phyloP scores from a whole-genome alignment of 768 basidiomycete species.

The Tulasnella sp. region DNA sequence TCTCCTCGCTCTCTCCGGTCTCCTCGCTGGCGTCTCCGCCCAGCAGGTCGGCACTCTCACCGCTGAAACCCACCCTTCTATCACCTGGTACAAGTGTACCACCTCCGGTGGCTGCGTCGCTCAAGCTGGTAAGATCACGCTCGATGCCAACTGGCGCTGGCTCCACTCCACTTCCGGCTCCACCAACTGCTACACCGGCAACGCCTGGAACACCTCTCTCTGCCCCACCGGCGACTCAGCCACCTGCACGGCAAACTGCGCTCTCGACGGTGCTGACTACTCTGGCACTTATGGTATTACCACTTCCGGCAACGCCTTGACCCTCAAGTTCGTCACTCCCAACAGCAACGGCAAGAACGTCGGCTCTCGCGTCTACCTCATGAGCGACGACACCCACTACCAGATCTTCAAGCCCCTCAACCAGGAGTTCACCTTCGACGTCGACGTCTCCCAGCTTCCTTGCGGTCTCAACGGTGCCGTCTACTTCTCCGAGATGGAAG shows the following conservation, averaged over 20 bases:
- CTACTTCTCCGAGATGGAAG: conserved; percentile 59
- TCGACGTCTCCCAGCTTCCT: conserved; percentile 54
- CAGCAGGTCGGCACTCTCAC: conserved; percentile 51
- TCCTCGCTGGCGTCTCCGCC: conserved; percentile 22
- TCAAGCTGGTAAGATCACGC: neutral
- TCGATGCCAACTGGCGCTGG: conserved; percentile 32
- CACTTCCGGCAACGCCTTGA: conserved; percentile 26
- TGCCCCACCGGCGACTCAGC: conserved; percentile 44
- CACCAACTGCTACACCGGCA: conserved; percentile 51
- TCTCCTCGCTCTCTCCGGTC: conserved; percentile 24
- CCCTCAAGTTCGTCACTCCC: conserved; percentile 27
- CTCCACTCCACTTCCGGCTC: conserved; percentile 37
- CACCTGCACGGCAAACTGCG: conserved; percentile 46
- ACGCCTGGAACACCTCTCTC: conserved; percentile 50
- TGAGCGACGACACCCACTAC: conserved; percentile 43
- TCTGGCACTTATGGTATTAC: conserved; percentile 28
- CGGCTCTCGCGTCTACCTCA: conserved; percentile 43
- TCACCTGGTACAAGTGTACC: conserved; percentile 49
- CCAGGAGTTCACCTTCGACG: conserved; percentile 58
- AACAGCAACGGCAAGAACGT: conserved; percentile 19
- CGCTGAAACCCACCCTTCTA: conserved; percentile 49
- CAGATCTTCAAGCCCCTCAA: conserved; percentile 50
- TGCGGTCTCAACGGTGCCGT: conserved; percentile 61
- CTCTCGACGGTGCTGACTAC: conserved; percentile 36
- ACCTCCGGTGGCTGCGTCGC: conserved; percentile 32